phyloP scores from a whole-genome alignment of 2,329 filamentous ascomycete genomes.

The Ilyonectria sp. region DNA sequence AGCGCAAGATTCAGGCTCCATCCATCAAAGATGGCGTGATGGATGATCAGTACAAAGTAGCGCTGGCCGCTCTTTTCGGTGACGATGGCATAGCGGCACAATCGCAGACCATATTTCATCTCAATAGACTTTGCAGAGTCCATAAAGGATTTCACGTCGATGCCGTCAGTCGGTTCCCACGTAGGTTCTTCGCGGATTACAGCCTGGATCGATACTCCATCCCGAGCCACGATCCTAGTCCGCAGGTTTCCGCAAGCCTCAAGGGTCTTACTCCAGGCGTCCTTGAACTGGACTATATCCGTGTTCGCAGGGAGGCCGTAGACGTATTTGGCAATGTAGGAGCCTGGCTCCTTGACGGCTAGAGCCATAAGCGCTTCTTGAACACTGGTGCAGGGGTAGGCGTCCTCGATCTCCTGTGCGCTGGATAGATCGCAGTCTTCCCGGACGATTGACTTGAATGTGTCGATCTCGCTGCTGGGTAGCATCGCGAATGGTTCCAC shows the following conservation, averaged over 20 bases:
- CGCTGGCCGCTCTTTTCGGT: not conserved
- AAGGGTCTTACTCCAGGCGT: slow-evolving; percentile 3
- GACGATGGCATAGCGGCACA: slow-evolving; percentile 16
- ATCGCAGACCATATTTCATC: slow-evolving; percentile 11
- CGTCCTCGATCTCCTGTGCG: not conserved
- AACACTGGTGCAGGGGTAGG: slow-evolving; percentile 52
- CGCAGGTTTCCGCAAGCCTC: slow-evolving; percentile 4
- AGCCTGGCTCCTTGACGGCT: slow-evolving; percentile 24
- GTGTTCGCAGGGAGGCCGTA: slow-evolving; percentile 4
- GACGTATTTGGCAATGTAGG: slow-evolving; percentile 27
- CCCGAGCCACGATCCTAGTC: slow-evolving; percentile 3
- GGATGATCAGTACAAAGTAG: slow-evolving; percentile 34
- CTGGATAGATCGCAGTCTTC: not conserved
- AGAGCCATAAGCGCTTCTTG: slow-evolving; percentile 54
- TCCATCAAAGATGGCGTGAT: slow-evolving; percentile 46
- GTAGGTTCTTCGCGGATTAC: not conserved
- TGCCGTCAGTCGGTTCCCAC: not conserved
- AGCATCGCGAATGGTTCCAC: not conserved
- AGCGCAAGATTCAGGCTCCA: slow-evolving; percentile 36
- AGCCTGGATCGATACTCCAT: slow-evolving; percentile 14
- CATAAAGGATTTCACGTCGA: not conserved
- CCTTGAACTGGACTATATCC: slow-evolving; percentile 1
- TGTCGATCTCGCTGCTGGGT: not conserved
- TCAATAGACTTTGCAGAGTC: not conserved
- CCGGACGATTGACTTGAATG: not conserved